Base-by-base conservation (phyloP, 2,329 filamentous ascomycete species). In the Colletotrichum magnum region DNA sequence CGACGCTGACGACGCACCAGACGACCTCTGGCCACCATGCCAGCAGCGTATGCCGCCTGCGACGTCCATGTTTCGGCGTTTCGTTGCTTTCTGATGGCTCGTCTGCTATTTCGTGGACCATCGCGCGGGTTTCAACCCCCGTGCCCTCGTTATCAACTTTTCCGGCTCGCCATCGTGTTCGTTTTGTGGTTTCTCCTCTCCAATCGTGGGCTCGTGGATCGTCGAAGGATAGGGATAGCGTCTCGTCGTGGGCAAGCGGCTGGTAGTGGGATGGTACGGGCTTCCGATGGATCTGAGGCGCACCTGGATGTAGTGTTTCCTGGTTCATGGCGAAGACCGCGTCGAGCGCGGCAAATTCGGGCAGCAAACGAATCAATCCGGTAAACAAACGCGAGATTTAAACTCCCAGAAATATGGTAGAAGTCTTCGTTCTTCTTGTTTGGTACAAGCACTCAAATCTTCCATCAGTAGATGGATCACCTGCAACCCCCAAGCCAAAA, bases 11-110 rank as follows among this genome's bases (percentile, higher is more conserved):
- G 2, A 47, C 28, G 48, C 48, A 53, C 48, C 50, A 62, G 2
- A 53, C n/a, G 12, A 62, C 45, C n/a, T 62, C 58, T 5, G 24
- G 48, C 58, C 48, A 62, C 58, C 58, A 62, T 12, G 32, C 48
- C 6, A 32, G 15, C 21, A 18, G 13, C 45, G 21, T 1, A 45
- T 9, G 28, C 6, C 28, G 6, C 28, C 5, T 24, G 4, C 12
- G 48, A 26, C 5, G 18, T 47, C 3, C 6, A 5, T 18, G 15
- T 6, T 18, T 15, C 43, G 4, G 43, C 43, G 43, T n/a, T 3
- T 18, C 15, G 43, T 18, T 47, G 5, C 43, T 47, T 15, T 18
- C 16, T 12, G 43, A 16, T 6, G 7, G 16, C 16, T 18, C 43
- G 1, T 47, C 18, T 10, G 43, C 3, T 18, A 47, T 6, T 6